phyloP scores from a whole-genome alignment of 1,284 basidiomycete species.

The Rhodotorula sp. region DNA sequence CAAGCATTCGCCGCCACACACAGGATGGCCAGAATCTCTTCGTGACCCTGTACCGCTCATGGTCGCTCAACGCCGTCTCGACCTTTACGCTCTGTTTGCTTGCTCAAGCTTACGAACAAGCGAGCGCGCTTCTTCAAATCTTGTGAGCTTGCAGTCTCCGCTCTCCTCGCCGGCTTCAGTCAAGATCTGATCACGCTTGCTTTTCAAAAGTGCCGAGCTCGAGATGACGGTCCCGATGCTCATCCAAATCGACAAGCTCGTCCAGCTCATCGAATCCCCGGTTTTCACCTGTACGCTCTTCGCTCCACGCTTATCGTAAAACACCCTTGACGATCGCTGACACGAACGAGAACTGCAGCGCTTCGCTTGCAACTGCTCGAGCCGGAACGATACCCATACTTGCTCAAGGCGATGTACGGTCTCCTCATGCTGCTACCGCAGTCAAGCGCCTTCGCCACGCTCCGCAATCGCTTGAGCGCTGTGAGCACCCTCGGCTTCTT shows the following conservation, averaged over 20 bases:
- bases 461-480: conserved; percentile 89
- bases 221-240: conserved; percentile 93
- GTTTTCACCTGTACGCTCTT: conserved; percentile 80
- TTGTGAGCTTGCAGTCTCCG: conserved; percentile 62
- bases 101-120: conserved; percentile 98
- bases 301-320: no score
- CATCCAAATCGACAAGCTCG: conserved; percentile 96
- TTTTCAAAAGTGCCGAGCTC: conserved; percentile 71
- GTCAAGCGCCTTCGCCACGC: conserved; percentile 91
- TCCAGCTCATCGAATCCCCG: conserved; percentile 96
- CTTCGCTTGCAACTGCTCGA: conserved; percentile 95
- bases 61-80: conserved; percentile 98
- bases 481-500: conserved; percentile 93
- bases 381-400: conserved; percentile 90
- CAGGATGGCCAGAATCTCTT: conserved; percentile 89
- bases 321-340: neutral
- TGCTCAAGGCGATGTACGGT: conserved; percentile 98
- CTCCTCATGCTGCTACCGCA: conserved; percentile 96
- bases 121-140: conserved; percentile 92
- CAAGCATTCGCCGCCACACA: no score
- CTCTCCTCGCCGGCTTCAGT: neutral
- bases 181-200: no score
- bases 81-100: conserved; percentile 93
- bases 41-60: conserved; percentile 87
- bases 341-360: conserved; percentile 52